Base-by-base conservation (phyloP, 495 filamentous ascomycete species). In the Recurvomyces mirabilis region DNA sequence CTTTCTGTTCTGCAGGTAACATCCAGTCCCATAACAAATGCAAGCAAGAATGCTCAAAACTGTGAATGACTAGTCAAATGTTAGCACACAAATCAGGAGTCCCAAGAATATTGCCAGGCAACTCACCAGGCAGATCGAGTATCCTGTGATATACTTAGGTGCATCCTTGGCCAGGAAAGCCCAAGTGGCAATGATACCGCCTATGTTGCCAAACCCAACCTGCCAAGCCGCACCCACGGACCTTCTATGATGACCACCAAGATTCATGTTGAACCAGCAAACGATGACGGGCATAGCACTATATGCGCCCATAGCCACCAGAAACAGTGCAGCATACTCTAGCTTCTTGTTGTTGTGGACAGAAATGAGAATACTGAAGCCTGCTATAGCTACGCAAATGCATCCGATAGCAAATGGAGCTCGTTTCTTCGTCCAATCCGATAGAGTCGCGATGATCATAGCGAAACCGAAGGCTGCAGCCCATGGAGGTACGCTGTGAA, bases 141-240 rank as follows among this genome's bases (percentile, higher is more conserved):
- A 94, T 0, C 91, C 91, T 17, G 72, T 73, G 12, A 65, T 76
- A 60, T 81, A 94, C 1, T 66, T 55, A 5, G 82, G 81, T 1
- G 74, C 77, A 58, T 95, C 85, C 35, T 70, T 77, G 5, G 59
- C 52, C 19, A 91, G 52, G 62, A 96, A 98, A 0, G 78, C 69
- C 63, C 81, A 95, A 0, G 86, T 88, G 0, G 89, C 73, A 43
- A 95, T 87, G 51, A 98, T 93, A 12, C 89, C 91, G 28, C 87
- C 88, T 48, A 87, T 82, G 53, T 43, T 49, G 20, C 46, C 51
- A 15, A 35, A 54, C 5, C 82, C 87, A 32, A 95, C 67, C 59
- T 94, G 87, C 82, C 81, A 94, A 5, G 84, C 91, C 3, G 78
- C 76, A 6, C 87, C 91, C 3, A 98, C 78, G 30, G 81, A 70